Evolutionary conservation across 2,329 filamentous ascomycete species (phyloP).

Genomic region (Fusarium musae): DNA sequence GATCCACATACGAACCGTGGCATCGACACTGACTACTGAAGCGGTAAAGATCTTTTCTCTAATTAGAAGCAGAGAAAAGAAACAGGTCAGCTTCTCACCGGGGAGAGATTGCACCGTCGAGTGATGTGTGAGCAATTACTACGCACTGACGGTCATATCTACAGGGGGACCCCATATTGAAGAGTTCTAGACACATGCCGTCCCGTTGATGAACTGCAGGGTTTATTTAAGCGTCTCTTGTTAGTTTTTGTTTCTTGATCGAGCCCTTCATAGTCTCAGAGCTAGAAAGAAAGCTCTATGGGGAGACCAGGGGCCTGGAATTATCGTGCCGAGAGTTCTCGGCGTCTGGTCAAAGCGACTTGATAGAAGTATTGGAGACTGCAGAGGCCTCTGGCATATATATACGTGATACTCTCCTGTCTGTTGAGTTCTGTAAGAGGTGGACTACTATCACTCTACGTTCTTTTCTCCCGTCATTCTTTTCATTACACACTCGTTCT

Average conservation of each 20-base stretch:
- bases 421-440: background rate
- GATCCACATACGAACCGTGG: background rate
- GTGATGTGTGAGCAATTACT: conserved; percentile 3
- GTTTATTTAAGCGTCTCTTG: conserved; percentile 6
- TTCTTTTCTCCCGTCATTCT: conserved; percentile 18
- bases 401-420: conserved; percentile 8
- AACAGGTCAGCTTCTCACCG: background rate
- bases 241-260: conserved; percentile 1
- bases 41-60: background rate
- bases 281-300: conserved; percentile 4
- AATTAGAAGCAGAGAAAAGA: background rate
- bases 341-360: conserved; percentile 6
- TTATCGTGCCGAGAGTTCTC: conserved; percentile 30
- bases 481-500: background rate
- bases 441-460: conserved; percentile 3
- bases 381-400: background rate
- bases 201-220: conserved; percentile 12
- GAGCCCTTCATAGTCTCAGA: background rate
- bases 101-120: conserved; percentile 6
- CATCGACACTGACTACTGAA: conserved; percentile 1
- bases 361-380: background rate
- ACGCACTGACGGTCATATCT: conserved; percentile 1
- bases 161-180: conserved; percentile 7
- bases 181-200: conserved; percentile 15
- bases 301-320: conserved; percentile 26